Percentiles rank a stretch among this genome's conserved stretches.
These are phyloP conservation scores for Paramecium sexaurelia DNA, from an alignment of 73 alveolate species.

Conservation along the genomic window DNA sequence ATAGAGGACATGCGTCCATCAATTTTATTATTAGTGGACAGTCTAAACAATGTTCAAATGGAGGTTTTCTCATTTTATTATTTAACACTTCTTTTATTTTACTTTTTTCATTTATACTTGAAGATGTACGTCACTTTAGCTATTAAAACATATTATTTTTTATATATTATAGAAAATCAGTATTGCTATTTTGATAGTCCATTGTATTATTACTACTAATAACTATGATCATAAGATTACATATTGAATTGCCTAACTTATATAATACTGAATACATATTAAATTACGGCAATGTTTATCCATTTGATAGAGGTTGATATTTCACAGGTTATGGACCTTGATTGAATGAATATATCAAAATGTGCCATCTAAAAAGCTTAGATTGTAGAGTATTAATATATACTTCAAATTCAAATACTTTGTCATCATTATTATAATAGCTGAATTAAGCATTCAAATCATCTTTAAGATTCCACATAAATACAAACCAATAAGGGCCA, in stretches of 20 bases:
- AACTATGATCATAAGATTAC: not conserved
- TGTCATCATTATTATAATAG: slow-evolving; percentile 18
- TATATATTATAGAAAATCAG: not conserved
- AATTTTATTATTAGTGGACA: not conserved
- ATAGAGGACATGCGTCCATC: slow-evolving; percentile 47
- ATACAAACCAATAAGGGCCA: slow-evolving; percentile 48
- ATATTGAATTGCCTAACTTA: not conserved
- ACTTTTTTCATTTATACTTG: not conserved
- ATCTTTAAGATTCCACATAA: slow-evolving; percentile 4
- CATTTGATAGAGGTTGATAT: not conserved
- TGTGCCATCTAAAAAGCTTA: not conserved
- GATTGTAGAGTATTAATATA: not conserved
- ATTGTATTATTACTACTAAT: not conserved
- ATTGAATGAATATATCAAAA: not conserved
- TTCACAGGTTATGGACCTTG: not conserved
- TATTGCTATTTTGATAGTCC: not conserved
- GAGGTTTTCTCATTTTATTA: slow-evolving; percentile 33
- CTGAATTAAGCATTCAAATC: not conserved
- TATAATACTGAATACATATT: not conserved
- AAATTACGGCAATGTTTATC: not conserved
- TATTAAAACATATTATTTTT: not conserved
- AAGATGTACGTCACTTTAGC: not conserved
- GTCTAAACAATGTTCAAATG: slow-evolving; percentile 20
- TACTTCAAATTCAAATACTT: slow-evolving; percentile 17
- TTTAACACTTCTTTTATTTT: not conserved